Base-by-base conservation (phyloP, 108 stramenopile genomes). In the Discostella stelligeroides region DNA sequence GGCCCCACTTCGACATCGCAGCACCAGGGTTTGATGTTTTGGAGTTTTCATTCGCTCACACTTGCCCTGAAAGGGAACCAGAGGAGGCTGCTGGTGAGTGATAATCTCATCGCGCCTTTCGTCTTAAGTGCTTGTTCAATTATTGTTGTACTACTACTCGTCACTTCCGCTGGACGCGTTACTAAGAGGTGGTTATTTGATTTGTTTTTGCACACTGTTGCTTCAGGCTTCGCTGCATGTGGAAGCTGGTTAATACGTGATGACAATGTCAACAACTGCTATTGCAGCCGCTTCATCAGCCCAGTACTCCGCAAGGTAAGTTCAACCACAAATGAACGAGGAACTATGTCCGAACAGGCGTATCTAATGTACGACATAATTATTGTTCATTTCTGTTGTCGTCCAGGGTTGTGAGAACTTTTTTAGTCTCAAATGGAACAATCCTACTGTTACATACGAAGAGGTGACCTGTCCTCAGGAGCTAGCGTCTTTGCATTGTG, bases 401-500 rank as follows among this genome's bases (percentile, higher is more conserved):
- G 25, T 5, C 53, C 4, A 53, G 53, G 53, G 53, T 27, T 54
- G 53, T 27, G 25, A 54, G 40, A 82, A 82, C 66, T 82, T 82
- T 59, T 56, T 42, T n/a, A 25, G 34, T 24, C 63, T 82, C 27
- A 63, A 63, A 46, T 82, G 82, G 82, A 48, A 82, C 66, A 82
- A 82, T 56, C 72, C 82, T 25, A 38, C 47, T 2, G 82, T 82
- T 29, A 37, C 7, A 6, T 82, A 79, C 60, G 73, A 79, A 56
- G 82, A 79, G 57, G 82, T 82, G 47, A n/a, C 62, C 10, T 84
- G 83, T 64, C 83, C 79, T 34, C 14, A 49, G 7, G 83, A 84
- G 47, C 34, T 84, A 28, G 39, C 60, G 4, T 17, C 29, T 27
- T 49, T 83, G 9, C 72, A 68, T 30, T 83, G 82, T 20, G 4